phyloP scores from a whole-genome alignment of 2,329 filamentous ascomycete genomes.

The Amauroascus verrucosus region DNA sequence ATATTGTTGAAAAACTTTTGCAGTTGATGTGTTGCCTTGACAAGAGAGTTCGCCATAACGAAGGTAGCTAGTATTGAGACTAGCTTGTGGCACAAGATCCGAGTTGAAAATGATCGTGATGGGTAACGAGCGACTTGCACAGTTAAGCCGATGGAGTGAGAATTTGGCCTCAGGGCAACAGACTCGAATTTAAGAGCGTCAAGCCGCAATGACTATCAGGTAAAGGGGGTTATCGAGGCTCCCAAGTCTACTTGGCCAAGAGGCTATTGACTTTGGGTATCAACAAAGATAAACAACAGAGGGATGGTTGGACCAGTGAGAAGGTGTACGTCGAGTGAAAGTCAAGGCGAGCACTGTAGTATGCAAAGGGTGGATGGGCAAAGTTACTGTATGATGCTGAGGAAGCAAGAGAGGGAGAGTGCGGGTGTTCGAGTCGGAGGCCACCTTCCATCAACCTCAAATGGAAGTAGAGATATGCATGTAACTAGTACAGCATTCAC shows the following conservation, averaged over 20 bases:
- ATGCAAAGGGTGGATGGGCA: constrained; percentile 7
- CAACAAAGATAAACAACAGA: background rate
- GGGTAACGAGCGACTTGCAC: background rate
- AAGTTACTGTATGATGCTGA: constrained; percentile 6
- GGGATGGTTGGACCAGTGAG: background rate
- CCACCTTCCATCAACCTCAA: background rate
- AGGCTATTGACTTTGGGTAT: background rate
- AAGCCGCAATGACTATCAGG: background rate
- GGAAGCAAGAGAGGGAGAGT: constrained; percentile 1
- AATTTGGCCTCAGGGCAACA: background rate
- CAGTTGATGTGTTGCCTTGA: constrained; percentile 33
- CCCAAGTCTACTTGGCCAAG: background rate
- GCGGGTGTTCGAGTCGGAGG: background rate
- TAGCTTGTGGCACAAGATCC: background rate
- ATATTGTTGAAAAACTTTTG: constrained; percentile 34
- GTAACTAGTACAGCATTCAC: constrained; percentile 3
- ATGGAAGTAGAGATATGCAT: background rate
- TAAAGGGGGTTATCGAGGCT: background rate
- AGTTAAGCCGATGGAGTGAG: background rate
- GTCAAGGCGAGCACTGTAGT: constrained; percentile 3
- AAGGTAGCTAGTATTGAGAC: background rate
- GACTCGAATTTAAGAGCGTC: background rate
- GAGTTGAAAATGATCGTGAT: background rate
- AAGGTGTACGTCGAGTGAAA: background rate
- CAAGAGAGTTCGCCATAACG: constrained; percentile 21